A percentile compares a stretch with the other conserved stretches of the same genome.
These are phyloP conservation scores for Taxillus chinensis DNA, from an alignment of 164 flowering plant species.

Conservation along the genomic window DNA sequence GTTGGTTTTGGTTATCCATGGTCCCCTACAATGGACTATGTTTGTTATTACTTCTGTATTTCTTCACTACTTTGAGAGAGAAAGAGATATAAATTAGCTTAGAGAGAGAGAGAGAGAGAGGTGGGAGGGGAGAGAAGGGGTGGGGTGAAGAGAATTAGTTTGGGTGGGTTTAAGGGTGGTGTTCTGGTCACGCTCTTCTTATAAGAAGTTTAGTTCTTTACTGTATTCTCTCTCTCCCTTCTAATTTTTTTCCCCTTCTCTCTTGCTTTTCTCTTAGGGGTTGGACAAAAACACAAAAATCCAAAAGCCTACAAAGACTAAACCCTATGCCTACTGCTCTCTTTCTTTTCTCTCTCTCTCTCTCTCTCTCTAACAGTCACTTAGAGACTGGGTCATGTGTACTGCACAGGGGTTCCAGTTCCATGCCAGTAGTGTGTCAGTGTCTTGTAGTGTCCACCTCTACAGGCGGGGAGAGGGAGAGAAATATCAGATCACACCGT, in stretches of 20 bases:
- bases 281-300: constrained; percentile 20
- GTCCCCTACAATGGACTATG: background rate
- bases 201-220: too few species aligned
- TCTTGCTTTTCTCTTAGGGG: constrained; percentile 6
- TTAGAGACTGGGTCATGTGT: background rate
- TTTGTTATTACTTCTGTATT: too few species aligned
- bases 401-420: background rate
- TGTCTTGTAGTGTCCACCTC: too few species aligned
- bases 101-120: background rate
- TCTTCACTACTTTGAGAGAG: background rate
- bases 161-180: constrained; percentile 4
- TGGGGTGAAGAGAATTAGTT: too few species aligned
- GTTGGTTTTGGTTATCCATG: constrained; percentile 36
- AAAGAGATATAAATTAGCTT: background rate
- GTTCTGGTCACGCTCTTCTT: too few species aligned
- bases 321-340: background rate
- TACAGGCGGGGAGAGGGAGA: too few species aligned
- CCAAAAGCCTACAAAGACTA: constrained; percentile 15
- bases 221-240: background rate
- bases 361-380: constrained; percentile 1
- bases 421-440: too few species aligned
- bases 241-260: background rate
- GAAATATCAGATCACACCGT: background rate
- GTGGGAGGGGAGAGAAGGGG: background rate
- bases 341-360: constrained; percentile 5